These are phyloP conservation scores for Globisporangium irregulare DNA, from an alignment of 352 stramenopile species.

Conservation along the genomic window DNA sequence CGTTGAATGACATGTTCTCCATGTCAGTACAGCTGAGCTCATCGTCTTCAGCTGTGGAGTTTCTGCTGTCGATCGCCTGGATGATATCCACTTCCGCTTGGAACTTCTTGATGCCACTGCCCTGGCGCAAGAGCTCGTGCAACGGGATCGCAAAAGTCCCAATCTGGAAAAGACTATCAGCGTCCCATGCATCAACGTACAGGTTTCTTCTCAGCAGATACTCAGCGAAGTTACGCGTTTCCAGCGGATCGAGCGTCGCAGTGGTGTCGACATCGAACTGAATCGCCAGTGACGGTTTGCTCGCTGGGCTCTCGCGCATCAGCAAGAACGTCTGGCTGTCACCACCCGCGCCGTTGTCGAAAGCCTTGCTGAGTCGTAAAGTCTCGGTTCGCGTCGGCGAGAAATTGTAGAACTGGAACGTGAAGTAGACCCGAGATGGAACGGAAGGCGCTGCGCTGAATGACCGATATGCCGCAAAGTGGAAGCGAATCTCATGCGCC, in stretches of 20 bases:
- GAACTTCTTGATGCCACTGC: constrained; percentile 86
- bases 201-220: constrained; percentile 87
- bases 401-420: constrained; percentile 92
- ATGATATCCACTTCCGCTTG: constrained; percentile 75
- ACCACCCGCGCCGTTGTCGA: constrained; percentile 27
- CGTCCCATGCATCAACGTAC: constrained; percentile 93
- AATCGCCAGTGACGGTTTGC: constrained; percentile 66
- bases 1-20: not conserved
- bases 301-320: constrained; percentile 56
- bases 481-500: constrained; percentile 85
- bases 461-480: constrained; percentile 86
- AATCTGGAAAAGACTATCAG: constrained; percentile 87
- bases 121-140: constrained; percentile 88
- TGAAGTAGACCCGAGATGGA: constrained; percentile 82
- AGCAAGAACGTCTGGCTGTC: constrained; percentile 51
- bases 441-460: not conserved
- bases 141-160: constrained; percentile 85
- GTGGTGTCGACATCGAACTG: constrained; percentile 82
- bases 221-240: constrained; percentile 74
- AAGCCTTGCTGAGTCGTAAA: constrained; percentile 57
- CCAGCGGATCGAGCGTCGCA: constrained; percentile 44
- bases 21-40: constrained; percentile 8
- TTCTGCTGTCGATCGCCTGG: constrained; percentile 24
- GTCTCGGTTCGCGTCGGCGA: constrained; percentile 86
- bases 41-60: not conserved